Conservation (phyloP, 257 asterid species). For the Capsicum baccatum region DNA sequence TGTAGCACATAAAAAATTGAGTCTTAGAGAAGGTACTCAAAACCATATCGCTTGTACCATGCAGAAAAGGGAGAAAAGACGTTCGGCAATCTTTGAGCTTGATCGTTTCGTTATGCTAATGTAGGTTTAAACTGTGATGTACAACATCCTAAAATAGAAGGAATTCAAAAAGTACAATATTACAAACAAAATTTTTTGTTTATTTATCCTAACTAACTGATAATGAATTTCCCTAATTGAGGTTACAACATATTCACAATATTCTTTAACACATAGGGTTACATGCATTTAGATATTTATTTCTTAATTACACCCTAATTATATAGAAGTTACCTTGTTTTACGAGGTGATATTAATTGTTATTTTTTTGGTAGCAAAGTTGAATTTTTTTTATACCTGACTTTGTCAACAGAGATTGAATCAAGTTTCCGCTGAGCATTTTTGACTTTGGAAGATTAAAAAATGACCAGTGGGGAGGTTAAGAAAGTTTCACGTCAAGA, state of each 20-base stretch:
- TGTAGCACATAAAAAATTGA: background rate
- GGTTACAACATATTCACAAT: background rate
- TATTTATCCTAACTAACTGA: conserved; percentile 16
- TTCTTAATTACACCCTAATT: background rate
- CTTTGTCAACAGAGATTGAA: conserved; percentile 18
- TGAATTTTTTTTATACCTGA: background rate
- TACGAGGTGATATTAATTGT: background rate
- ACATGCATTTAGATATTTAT: background rate
- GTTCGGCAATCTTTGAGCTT: background rate
- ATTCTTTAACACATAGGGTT: background rate
- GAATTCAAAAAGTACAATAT: background rate
- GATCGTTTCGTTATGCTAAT: background rate
- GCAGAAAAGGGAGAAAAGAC: background rate
- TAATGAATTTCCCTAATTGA: background rate
- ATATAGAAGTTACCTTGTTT: background rate
- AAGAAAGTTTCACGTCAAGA: conserved; percentile 33
- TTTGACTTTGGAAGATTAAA: conserved; percentile 25
- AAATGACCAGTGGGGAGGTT: conserved; percentile 33
- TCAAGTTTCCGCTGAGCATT: conserved; percentile 19
- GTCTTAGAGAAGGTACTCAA: background rate
- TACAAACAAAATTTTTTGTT: background rate
- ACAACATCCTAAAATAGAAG: background rate
- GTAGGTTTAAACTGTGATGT: background rate
- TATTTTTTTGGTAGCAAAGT: background rate
- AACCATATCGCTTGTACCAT: background rate